A percentile compares a stretch with the other conserved stretches of the same genome.
These are phyloP conservation scores for Nitzschia putrida DNA, from an alignment of 108 stramenopile genomes.

Conservation along the genomic window DNA sequence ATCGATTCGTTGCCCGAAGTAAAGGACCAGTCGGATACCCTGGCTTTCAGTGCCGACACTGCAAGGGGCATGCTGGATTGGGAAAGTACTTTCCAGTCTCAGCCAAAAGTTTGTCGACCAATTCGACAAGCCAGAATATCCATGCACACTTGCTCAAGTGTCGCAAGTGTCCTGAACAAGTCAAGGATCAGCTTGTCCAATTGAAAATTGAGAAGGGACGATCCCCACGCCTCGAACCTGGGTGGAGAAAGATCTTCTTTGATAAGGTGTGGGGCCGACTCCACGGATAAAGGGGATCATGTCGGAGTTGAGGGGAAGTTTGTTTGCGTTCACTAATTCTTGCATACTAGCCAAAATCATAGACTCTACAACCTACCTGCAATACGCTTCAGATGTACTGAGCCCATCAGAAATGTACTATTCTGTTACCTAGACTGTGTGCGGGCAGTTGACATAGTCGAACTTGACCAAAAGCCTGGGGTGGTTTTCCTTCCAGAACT, in stretches of 20 bases:
- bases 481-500: too few species aligned
- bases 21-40: conserved; percentile 66
- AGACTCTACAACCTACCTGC: too few species aligned
- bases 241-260: conserved; percentile 70
- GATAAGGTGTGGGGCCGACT: conserved; percentile 63
- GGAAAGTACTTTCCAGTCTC: conserved; percentile 72
- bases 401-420: too few species aligned
- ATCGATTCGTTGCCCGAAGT: conserved; percentile 66
- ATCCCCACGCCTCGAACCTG: conserved; percentile 51
- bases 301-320: too few species aligned
- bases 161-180: conserved; percentile 48
- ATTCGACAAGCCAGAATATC: conserved; percentile 70
- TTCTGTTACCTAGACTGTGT: too few species aligned
- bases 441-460: too few species aligned
- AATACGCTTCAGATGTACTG: too few species aligned
- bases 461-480: too few species aligned
- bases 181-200: conserved; percentile 52
- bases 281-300: conserved; percentile 31
- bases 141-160: conserved; percentile 68
- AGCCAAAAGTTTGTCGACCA: conserved; percentile 54
- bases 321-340: too few species aligned
- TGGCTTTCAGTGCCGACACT: conserved; percentile 74
- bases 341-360: too few species aligned
- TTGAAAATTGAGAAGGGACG: conserved; percentile 56
- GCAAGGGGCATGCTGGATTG: conserved; percentile 66